Conservation (phyloP, 331 rosid genomes). For the Spiraea crenata region DNA sequence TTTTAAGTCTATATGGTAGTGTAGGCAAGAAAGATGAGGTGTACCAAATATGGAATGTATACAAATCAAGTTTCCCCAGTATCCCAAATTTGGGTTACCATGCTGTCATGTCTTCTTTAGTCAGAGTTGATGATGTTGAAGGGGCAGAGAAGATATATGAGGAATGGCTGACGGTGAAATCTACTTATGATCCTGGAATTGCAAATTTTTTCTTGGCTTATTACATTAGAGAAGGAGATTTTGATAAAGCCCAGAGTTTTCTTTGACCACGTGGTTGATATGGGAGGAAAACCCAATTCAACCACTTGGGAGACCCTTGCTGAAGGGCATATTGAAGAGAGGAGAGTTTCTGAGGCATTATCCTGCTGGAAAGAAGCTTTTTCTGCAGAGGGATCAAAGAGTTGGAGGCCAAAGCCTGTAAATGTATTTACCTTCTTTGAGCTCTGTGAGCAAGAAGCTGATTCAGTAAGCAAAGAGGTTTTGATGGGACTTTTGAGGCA, state of each 20-base stretch:
- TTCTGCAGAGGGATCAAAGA: slow-evolving; percentile 44
- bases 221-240: slow-evolving; percentile 48
- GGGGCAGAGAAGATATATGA: slow-evolving; percentile 67
- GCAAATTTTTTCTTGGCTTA: slow-evolving; percentile 63
- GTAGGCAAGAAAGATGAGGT: slow-evolving; percentile 75
- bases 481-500: slow-evolving; percentile 54
- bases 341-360: slow-evolving; percentile 52
- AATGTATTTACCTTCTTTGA: slow-evolving; percentile 50
- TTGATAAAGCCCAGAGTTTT: slow-evolving; percentile 56
- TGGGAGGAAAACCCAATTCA: slow-evolving; percentile 74
- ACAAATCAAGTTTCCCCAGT: slow-evolving; percentile 59
- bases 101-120: slow-evolving; percentile 67
- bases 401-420: slow-evolving; percentile 70
- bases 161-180: slow-evolving; percentile 70
- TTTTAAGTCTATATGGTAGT: slow-evolving; percentile 76
- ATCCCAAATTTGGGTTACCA: slow-evolving; percentile 92
- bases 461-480: slow-evolving; percentile 44
- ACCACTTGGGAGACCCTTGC: slow-evolving; percentile 81
- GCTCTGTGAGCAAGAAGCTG: slow-evolving; percentile 57
- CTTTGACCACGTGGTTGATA: slow-evolving; percentile 52
- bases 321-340: slow-evolving; percentile 53
- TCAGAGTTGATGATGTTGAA: slow-evolving; percentile 70
- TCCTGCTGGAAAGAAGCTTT: slow-evolving; percentile 79
- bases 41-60: slow-evolving; percentile 76
- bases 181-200: slow-evolving; percentile 72